phyloP scores from a whole-genome alignment of 768 basidiomycete species.

The Gymnopilus junonius region DNA sequence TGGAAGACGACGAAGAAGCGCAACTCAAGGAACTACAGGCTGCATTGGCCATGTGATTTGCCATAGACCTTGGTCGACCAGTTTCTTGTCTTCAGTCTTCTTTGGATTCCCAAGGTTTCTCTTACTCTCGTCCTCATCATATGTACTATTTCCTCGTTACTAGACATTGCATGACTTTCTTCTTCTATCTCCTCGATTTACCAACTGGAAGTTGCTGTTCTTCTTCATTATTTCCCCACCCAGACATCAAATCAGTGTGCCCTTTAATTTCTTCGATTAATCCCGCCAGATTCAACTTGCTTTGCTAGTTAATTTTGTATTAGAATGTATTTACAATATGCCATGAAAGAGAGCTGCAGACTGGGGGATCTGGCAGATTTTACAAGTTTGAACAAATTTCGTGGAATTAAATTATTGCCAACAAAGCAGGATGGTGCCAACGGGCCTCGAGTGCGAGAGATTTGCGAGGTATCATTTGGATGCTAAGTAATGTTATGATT shows the following conservation, averaged over 20 bases:
- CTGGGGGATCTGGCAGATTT: background rate
- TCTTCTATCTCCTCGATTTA: background rate
- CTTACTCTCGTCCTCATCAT: background rate
- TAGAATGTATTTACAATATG: background rate
- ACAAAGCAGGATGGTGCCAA: slow-evolving; percentile 23
- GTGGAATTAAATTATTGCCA: slow-evolving; percentile 18
- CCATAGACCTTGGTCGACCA: background rate
- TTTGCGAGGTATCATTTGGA: slow-evolving; percentile 18
- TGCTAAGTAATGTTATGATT: slow-evolving; percentile 2
- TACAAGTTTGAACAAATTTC: slow-evolving; percentile 4
- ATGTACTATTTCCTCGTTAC: background rate
- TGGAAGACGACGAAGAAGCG: slow-evolving; percentile 90
- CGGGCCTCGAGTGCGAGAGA: background rate
- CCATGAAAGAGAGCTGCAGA: background rate
- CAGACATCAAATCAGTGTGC: background rate
- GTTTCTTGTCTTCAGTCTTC: slow-evolving; percentile 8
- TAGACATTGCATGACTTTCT: background rate
- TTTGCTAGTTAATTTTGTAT: background rate
- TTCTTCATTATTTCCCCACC: background rate
- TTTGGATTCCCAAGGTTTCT: background rate
- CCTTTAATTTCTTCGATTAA: background rate
- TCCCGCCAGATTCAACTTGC: background rate
- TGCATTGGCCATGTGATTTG: slow-evolving; percentile 54
- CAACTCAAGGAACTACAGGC: slow-evolving; percentile 91
- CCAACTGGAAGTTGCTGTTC: background rate